phyloP scores from a whole-genome alignment of 139 green algal genomes.

The Chlamydomonas schloesseri region DNA sequence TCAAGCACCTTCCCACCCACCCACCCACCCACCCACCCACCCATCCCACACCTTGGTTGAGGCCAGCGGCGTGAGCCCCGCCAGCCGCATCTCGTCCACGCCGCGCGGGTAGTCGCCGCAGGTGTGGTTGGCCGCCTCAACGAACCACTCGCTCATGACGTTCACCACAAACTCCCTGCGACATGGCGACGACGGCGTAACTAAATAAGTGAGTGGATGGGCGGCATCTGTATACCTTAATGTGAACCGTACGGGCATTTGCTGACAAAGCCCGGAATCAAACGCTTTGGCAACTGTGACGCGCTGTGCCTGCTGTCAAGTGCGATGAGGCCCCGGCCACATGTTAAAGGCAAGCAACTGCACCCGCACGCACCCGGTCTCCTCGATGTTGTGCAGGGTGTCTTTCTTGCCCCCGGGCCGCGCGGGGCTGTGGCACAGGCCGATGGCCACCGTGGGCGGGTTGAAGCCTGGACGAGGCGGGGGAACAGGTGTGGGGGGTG shows the following conservation, averaged over 20 bases:
- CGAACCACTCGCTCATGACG: conserved; percentile 97
- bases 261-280: too few relatives aligned
- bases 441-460: conserved; percentile 78
- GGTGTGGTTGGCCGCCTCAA: conserved; percentile 96
- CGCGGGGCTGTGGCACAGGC: conserved; percentile 56
- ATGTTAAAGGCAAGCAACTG: too few relatives aligned
- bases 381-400: conserved; percentile 91
- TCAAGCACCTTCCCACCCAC: too few relatives aligned
- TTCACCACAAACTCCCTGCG: conserved; percentile 92
- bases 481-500: neutral
- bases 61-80: conserved; percentile 81
- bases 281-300: too few relatives aligned
- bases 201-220: too few relatives aligned
- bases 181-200: too few relatives aligned
- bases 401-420: conserved; percentile 84
- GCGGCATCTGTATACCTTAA: too few relatives aligned
- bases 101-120: conserved; percentile 84
- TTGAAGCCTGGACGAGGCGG: conserved; percentile 61
- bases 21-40: neutral
- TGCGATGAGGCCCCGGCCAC: too few relatives aligned
- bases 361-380: conserved; percentile 78
- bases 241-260: too few relatives aligned
- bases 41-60: conserved; percentile 64
- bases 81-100: conserved; percentile 86
- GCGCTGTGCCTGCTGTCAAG: too few relatives aligned